Base-by-base conservation (phyloP, 805 yeast genomes). In the Candida gorgasii region DNA sequence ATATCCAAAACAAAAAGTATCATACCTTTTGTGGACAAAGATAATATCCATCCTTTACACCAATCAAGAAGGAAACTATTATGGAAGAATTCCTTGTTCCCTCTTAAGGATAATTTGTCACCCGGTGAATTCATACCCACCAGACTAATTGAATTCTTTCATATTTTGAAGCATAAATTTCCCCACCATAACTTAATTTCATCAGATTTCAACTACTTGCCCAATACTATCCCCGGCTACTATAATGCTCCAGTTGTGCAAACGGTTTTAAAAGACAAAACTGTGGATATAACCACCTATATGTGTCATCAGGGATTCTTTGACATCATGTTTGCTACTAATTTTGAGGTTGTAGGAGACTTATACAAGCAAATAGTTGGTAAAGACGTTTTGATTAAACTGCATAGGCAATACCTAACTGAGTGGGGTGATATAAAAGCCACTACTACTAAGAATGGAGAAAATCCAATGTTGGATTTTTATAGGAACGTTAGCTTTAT, bases 241-340 rank as follows among this genome's bases (percentile, higher is more conserved):
- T 82, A 75, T 57, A 79, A 77, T 51, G 72, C 87, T 0, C 95
- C 95, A 0, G 89, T 86, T 2, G 93, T 86, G 0, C 95, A 86
- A 57, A 86, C 95, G 0, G 76, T 85, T 54, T 66, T 84, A 45
- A 71, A 80, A 40, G 80, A 82, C 48, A 69, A 72, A 43, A 84
- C 85, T 82, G 75, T 86, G 4, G 81, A 86, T 15, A 78, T 83
- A 0, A 73, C 80, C 28, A 80, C 90, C 0, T 87, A 81, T 59
- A 82, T 88, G 90, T 84, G 78, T n/a, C 75, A 83, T 29, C 95
- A 86, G 57, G 96, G 96, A 0, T 84, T 75, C 55, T 88, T 86
- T 58, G 95, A 88, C 60, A 87, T 88, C 39, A 80, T 86, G 84
- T 88, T 88, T 55, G 87, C 95, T 8, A 88, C 95, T 0, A 85